phyloP scores from a whole-genome alignment of 2,329 filamentous ascomycete genomes.

The Phialocephala sp. region DNA sequence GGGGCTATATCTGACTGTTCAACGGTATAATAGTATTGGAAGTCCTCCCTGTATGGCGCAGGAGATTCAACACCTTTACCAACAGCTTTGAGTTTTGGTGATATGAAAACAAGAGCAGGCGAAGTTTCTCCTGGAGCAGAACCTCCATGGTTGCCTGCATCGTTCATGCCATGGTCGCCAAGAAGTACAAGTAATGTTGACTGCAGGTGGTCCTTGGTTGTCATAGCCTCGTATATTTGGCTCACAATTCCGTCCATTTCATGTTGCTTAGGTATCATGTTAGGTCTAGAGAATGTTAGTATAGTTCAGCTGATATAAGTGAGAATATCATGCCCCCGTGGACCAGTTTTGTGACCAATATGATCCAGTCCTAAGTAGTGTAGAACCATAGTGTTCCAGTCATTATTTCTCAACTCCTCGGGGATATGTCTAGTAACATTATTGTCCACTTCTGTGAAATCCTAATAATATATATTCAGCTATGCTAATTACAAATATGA shows the following conservation, averaged over 20 bases:
- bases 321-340: constrained; percentile 64
- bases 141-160: constrained; percentile 94
- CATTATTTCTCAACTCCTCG: constrained; percentile 72
- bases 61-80: constrained; percentile 56
- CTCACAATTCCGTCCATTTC: constrained; percentile 91
- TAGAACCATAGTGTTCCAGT: constrained; percentile 93
- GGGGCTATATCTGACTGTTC: constrained; percentile 95
- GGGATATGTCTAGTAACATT: constrained; percentile 94
- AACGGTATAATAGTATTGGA: constrained; percentile 83
- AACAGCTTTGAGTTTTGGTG: constrained; percentile 75
- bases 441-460: constrained; percentile 96
- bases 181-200: constrained; percentile 85
- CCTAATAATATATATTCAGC: constrained; percentile 57
- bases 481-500: constrained; percentile 35
- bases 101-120: constrained; percentile 88
- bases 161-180: constrained; percentile 99
- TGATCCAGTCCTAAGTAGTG: constrained; percentile 97
- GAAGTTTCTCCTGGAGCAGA: constrained; percentile 95
- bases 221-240: constrained; percentile 77
- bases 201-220: constrained; percentile 70
- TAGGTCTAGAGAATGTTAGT: constrained; percentile 60
- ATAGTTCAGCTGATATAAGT: not conserved
- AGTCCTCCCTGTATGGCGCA: constrained; percentile 66
- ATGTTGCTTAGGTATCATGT: constrained; percentile 90
- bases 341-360: constrained; percentile 95